phyloP scores from a whole-genome alignment of 495 filamentous ascomycete species.

The Aspergillus coremiiformis region DNA sequence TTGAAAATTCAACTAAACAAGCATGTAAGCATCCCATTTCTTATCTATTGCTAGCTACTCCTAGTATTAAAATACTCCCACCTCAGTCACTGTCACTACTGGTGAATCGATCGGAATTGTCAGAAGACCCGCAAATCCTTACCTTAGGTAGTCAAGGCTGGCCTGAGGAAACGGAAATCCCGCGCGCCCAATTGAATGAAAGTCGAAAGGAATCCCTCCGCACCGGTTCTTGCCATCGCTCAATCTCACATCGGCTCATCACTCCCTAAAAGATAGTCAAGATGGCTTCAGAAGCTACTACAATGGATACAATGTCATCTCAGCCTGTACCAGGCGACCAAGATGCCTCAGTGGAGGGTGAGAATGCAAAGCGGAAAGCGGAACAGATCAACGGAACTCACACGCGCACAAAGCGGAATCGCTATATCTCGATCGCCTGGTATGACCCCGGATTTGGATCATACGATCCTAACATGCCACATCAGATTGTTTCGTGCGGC shows the following conservation, averaged over 20 bases:
- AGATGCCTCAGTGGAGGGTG: conserved; percentile 16
- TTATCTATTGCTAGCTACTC: background rate
- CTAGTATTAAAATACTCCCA: too few relatives aligned
- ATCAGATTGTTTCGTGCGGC: conserved; percentile 2
- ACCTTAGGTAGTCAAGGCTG: background rate
- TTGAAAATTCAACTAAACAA: too few relatives aligned
- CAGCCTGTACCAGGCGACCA: conserved; percentile 21
- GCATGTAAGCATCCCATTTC: too few relatives aligned
- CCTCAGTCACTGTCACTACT: background rate
- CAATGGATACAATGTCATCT: conserved; percentile 22
- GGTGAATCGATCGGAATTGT: background rate
- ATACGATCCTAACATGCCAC: background rate
- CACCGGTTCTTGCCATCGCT: conserved; percentile 22
- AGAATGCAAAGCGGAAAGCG: conserved; percentile 41
- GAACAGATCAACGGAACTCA: conserved; percentile 42
- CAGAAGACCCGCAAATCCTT: background rate
- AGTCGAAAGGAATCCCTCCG: conserved; percentile 37
- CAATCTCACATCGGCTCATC: conserved; percentile 8
- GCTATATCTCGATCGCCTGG: conserved; percentile 92
- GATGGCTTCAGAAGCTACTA: conserved; percentile 39
- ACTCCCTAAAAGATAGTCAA: conserved; percentile 1
- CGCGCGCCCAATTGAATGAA: conserved; percentile 15
- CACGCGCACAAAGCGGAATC: conserved; percentile 49
- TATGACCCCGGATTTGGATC: conserved; percentile 33
- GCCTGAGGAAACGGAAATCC: conserved; percentile 34